A percentile compares a stretch with the other conserved stretches of the same genome.
Conservation (phyloP, 306 rosid species). For the Prunus dulcis region DNA sequence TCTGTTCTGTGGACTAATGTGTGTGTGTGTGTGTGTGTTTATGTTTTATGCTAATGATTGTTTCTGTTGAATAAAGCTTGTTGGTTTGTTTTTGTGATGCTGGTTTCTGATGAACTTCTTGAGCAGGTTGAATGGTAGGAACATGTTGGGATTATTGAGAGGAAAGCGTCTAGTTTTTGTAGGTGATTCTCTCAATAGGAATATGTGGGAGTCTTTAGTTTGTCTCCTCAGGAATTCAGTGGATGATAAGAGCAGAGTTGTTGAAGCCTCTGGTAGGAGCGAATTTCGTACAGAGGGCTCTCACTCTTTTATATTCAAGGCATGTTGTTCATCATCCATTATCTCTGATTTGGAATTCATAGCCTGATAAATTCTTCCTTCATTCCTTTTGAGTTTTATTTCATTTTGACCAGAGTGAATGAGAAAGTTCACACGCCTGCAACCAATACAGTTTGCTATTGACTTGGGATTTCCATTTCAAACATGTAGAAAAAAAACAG, state of each 20-base stretch:
- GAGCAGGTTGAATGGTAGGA: conserved; percentile 22
- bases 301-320: conserved; percentile 18
- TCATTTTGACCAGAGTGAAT: neutral
- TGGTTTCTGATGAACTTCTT: conserved; percentile 1
- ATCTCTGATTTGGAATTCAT: neutral
- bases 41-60: neutral
- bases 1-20: neutral
- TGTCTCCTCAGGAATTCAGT: conserved; percentile 21
- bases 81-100: conserved; percentile 1
- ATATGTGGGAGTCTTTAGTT: conserved; percentile 30
- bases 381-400: neutral
- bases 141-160: conserved; percentile 22
- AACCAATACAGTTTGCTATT: neutral
- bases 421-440: neutral
- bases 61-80: neutral
- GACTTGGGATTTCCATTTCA: neutral
- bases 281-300: conserved; percentile 19
- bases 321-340: conserved; percentile 5
- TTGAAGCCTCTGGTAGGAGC: conserved; percentile 10
- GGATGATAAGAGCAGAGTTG: conserved; percentile 17
- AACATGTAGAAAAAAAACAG: neutral
- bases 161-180: conserved; percentile 25
- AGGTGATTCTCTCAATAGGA: conserved; percentile 30
- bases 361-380: neutral
- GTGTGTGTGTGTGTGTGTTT: neutral